Percentiles rank a stretch among this genome's conserved stretches.
Conservation (phyloP, 2,329 filamentous ascomycete genomes). For the Aspergillaceae sp. region DNA sequence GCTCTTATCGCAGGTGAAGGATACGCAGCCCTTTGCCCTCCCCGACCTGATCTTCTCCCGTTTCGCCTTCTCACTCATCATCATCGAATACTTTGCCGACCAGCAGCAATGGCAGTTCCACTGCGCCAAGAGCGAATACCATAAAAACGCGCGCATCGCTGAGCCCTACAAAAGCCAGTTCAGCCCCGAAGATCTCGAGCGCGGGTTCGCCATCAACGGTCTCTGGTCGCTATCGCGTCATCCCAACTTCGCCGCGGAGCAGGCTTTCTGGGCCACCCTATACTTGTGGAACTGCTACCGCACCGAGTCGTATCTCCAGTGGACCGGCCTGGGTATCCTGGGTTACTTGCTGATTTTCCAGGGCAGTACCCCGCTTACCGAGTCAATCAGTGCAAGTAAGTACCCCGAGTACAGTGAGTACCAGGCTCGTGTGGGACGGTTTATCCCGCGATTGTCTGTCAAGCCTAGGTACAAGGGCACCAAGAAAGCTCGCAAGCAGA, state of each 20-base stretch:
- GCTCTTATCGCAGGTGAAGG: constrained; percentile 58
- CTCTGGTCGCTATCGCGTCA: constrained; percentile 85
- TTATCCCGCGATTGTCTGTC: constrained; percentile 53
- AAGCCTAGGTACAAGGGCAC: constrained; percentile 23
- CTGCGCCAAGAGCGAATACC: constrained; percentile 67
- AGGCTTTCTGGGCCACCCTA: constrained; percentile 76
- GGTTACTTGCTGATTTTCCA: constrained; percentile 76
- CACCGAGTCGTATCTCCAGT: constrained; percentile 64
- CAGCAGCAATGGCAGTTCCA: constrained; percentile 92
- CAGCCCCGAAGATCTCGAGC: constrained; percentile 68
- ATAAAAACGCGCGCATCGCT: constrained; percentile 62
- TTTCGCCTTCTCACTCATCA: constrained; percentile 47
- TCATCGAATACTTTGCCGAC: constrained; percentile 74
- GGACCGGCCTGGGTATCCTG: constrained; percentile 63
- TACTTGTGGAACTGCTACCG: constrained; percentile 82
- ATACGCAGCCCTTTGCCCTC: constrained; percentile 44
- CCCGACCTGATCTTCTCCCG: constrained; percentile 53
- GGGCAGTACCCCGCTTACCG: constrained; percentile 79
- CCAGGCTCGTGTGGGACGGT: constrained; percentile 71
- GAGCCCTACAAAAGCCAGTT: constrained; percentile 42
- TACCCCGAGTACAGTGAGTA: constrained; percentile 85
- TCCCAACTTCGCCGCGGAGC: constrained; percentile 91
- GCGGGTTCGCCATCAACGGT: constrained; percentile 77
- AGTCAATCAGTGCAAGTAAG: constrained; percentile 68
- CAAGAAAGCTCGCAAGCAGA: constrained; percentile 11